Percentiles rank a stretch among this genome's conserved stretches.
Evolutionary conservation across 225 moss, liverwort and hornwort species (phyloP).

Genomic region (Neckera pumila): DNA sequence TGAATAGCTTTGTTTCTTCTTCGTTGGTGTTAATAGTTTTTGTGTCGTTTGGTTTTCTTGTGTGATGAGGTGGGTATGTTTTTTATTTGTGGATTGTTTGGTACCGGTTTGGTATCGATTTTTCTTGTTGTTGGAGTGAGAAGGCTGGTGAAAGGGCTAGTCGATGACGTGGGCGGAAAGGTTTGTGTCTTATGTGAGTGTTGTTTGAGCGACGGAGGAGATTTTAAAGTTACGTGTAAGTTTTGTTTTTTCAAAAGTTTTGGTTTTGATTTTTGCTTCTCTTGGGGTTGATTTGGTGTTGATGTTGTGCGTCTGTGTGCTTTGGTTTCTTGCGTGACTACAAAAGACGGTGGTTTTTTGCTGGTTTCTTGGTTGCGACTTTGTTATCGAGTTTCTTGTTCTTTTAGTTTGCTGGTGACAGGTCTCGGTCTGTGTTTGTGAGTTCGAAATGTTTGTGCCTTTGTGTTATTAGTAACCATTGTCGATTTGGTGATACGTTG

Average conservation of each 20-base stretch:
- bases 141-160: neutral
- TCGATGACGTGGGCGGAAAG: neutral
- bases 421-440: neutral
- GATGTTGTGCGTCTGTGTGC: neutral
- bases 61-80: neutral
- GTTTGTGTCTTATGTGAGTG: neutral
- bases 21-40: neutral
- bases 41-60: neutral
- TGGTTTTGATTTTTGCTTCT: neutral
- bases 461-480: neutral
- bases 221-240: neutral
- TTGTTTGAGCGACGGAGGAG: neutral
- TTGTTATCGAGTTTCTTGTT: neutral
- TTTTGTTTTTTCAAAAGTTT: neutral
- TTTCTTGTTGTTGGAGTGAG: neutral
- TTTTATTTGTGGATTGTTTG: neutral
- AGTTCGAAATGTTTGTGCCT: neutral
- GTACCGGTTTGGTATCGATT: neutral
- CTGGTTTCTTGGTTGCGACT: neutral
- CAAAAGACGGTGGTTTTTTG: neutral
- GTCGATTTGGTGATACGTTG: neutral
- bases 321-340: neutral
- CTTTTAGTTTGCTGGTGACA: neutral
- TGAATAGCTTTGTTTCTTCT: neutral
- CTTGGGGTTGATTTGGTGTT: neutral